Percentiles rank a stretch among this genome's conserved stretches.
Evolutionary conservation across 2,329 filamentous ascomycete genomes (phyloP).

Genomic region (Ophiostoma fasciatum): DNA sequence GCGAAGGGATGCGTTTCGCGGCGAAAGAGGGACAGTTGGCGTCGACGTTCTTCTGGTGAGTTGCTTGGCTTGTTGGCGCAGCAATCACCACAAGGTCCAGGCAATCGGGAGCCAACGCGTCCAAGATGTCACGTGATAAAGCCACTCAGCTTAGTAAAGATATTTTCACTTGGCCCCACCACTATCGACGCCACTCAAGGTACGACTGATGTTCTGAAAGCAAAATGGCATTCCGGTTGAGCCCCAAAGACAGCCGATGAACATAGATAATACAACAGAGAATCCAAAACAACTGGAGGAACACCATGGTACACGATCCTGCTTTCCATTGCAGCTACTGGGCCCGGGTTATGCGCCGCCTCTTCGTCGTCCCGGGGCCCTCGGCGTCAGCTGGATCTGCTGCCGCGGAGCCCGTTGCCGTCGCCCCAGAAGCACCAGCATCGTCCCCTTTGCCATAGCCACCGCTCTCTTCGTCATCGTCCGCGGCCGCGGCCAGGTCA

Average conservation of each 20-base stretch:
- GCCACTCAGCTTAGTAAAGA: too few relatives aligned
- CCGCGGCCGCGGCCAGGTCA: too few relatives aligned
- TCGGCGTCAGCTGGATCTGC: constrained; percentile 5
- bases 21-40: neutral
- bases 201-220: neutral
- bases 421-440: too few relatives aligned
- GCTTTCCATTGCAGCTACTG: too few relatives aligned
- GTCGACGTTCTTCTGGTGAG: too few relatives aligned
- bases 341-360: constrained; percentile 13
- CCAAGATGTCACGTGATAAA: constrained; percentile 3
- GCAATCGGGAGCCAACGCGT: constrained; percentile 6
- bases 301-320: too few relatives aligned
- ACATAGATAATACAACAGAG: neutral
- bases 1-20: too few relatives aligned
- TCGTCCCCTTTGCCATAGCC: neutral
- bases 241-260: neutral
- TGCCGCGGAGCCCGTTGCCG: neutral
- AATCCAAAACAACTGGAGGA: too few relatives aligned
- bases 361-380: constrained; percentile 12
- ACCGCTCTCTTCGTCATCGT: constrained; percentile 3
- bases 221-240: neutral
- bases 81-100: constrained; percentile 1
- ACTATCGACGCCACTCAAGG: too few relatives aligned
- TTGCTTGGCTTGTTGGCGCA: neutral
- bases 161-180: too few relatives aligned